Percentiles rank a stretch among this genome's conserved stretches.
Evolutionary conservation across 2,329 filamentous ascomycete species (phyloP).

Genomic region (Paramyrothecium roridum): DNA sequence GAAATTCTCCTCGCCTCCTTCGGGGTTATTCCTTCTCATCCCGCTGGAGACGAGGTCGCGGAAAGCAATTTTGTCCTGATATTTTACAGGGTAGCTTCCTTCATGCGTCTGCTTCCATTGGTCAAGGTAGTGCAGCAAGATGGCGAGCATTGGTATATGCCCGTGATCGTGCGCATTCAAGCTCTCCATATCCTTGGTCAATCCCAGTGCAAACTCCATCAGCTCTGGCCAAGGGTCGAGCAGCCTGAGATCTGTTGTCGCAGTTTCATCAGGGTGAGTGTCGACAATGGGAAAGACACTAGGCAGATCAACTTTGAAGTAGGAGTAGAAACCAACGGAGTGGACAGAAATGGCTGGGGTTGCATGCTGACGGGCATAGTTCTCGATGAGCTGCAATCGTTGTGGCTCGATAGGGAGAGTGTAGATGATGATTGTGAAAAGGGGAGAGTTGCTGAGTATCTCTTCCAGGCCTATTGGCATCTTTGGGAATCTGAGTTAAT

Average conservation of each 20-base stretch:
- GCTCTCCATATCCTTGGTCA: constrained; percentile 66
- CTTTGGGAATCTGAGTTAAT: not conserved
- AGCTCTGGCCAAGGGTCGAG: constrained; percentile 85
- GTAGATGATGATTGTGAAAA: constrained; percentile 55
- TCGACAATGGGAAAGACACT: constrained; percentile 89
- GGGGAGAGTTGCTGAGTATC: constrained; percentile 35
- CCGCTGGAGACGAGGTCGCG: constrained; percentile 64
- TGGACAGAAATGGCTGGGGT: constrained; percentile 80
- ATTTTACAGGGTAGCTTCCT: constrained; percentile 66
- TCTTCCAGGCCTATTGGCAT: constrained; percentile 29
- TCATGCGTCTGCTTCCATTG: constrained; percentile 73
- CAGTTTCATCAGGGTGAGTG: constrained; percentile 86
- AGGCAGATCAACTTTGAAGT: constrained; percentile 76
- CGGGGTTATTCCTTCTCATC: constrained; percentile 68
- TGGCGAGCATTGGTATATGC: constrained; percentile 81
- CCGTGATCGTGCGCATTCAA: constrained; percentile 81
- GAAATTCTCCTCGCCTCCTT: constrained; percentile 94
- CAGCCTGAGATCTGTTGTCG: constrained; percentile 80
- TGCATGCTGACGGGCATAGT: constrained; percentile 49
- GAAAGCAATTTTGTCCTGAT: constrained; percentile 85
- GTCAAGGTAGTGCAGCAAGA: constrained; percentile 79
- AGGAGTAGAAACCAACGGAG: constrained; percentile 88
- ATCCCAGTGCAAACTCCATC: constrained; percentile 58
- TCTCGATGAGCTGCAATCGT: constrained; percentile 40
- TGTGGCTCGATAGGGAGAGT: constrained; percentile 45